These are phyloP conservation scores for Candida smagusa DNA, from an alignment of 1,139 yeast species.

Conservation along the genomic window DNA sequence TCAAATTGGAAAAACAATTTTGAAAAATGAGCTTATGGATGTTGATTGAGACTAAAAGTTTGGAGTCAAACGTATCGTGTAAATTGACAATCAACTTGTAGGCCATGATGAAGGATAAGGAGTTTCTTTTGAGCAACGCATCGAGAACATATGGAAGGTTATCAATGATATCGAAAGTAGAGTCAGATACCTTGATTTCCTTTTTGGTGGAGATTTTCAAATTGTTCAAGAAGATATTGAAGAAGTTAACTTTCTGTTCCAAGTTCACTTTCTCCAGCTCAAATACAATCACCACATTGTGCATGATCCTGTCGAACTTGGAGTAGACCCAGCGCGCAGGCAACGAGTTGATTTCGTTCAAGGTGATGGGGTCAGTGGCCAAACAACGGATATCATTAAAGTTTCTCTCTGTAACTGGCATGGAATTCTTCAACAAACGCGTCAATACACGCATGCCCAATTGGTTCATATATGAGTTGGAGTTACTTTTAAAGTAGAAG, in stretches of 20 bases:
- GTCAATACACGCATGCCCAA: slow-evolving; percentile 25
- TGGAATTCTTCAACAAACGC: slow-evolving; percentile 21
- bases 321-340: slow-evolving; percentile 33
- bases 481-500: slow-evolving; percentile 31
- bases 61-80: slow-evolving; percentile 31
- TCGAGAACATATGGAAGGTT: slow-evolving; percentile 26
- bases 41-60: slow-evolving; percentile 8
- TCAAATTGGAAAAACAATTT: slow-evolving; percentile 12
- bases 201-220: slow-evolving; percentile 27
- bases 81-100: slow-evolving; percentile 21
- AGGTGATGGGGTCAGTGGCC: slow-evolving; percentile 27
- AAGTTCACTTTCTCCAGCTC: slow-evolving; percentile 21
- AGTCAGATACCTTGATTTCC: slow-evolving; percentile 25
- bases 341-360: slow-evolving; percentile 30
- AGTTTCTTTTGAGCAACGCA: slow-evolving; percentile 17
- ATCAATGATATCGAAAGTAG: slow-evolving; percentile 32
- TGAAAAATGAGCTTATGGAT: slow-evolving; percentile 12
- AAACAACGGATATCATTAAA: slow-evolving; percentile 32
- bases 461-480: slow-evolving; percentile 23
- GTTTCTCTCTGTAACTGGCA: slow-evolving; percentile 18
- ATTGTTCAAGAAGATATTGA: slow-evolving; percentile 24
- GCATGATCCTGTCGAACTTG: slow-evolving; percentile 31
- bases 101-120: slow-evolving; percentile 16
- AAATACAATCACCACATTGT: slow-evolving; percentile 22
- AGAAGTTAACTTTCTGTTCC: slow-evolving; percentile 26